phyloP scores from a whole-genome alignment of 768 basidiomycete species.

The Mycena metata region DNA sequence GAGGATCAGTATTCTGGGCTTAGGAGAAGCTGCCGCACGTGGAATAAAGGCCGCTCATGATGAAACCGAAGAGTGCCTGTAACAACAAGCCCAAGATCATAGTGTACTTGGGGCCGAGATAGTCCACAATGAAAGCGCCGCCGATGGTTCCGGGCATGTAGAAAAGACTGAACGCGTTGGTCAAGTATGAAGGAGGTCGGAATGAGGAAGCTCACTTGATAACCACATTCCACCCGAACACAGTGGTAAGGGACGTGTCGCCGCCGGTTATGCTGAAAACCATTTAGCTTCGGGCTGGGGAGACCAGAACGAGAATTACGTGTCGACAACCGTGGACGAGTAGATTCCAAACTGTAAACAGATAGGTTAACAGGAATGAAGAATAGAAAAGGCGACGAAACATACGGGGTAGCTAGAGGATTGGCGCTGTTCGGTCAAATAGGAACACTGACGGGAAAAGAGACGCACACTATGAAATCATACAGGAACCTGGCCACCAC shows the following conservation, averaged over 20 bases:
- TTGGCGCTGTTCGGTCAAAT: constrained; percentile 8
- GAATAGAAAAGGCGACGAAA: constrained; percentile 14
- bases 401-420: constrained; percentile 72
- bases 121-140: constrained; percentile 84
- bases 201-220: constrained; percentile 68
- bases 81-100: constrained; percentile 76
- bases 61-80: constrained; percentile 86
- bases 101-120: constrained; percentile 72
- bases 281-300: neutral
- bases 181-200: neutral
- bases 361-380: constrained; percentile 15
- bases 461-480: constrained; percentile 81
- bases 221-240: constrained; percentile 89
- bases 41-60: constrained; percentile 88
- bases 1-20: neutral
- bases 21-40: constrained; percentile 50
- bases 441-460: neutral
- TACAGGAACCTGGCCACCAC: constrained; percentile 71
- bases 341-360: constrained; percentile 79
- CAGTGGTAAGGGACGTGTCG: constrained; percentile 63
- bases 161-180: constrained; percentile 45
- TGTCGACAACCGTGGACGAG: constrained; percentile 80
- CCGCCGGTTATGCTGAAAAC: constrained; percentile 69
- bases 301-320: constrained; percentile 52
- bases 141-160: constrained; percentile 69